These are phyloP conservation scores for Lentinula lateritia DNA, from an alignment of 768 basidiomycete species.

Conservation along the genomic window DNA sequence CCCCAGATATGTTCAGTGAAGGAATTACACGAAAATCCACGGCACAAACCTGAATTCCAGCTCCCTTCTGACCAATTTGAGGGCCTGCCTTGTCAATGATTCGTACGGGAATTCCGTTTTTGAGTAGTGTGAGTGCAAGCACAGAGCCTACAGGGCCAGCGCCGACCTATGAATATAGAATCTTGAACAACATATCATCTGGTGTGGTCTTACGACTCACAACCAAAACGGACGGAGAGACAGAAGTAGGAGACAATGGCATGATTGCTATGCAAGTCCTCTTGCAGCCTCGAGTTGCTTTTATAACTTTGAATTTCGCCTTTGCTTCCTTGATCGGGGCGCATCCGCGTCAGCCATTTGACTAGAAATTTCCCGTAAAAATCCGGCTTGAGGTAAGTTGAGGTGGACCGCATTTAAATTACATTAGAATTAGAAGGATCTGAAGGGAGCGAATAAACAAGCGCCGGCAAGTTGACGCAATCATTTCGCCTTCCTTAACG, in stretches of 20 bases:
- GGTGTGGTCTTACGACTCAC: not conserved
- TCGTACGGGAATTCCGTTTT: slow-evolving; percentile 9
- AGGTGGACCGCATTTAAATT: no score
- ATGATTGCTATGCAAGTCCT: no score
- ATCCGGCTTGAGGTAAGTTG: no score
- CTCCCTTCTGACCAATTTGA: slow-evolving; percentile 6
- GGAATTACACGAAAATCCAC: no score
- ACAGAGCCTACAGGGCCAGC: slow-evolving; percentile 10
- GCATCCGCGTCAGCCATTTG: not conserved
- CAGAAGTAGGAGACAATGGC: not conserved
- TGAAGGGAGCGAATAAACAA: not conserved
- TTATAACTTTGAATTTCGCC: not conserved
- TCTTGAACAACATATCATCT: no score
- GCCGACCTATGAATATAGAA: slow-evolving; percentile 6
- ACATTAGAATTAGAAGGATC: not conserved
- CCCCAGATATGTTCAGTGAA: not conserved
- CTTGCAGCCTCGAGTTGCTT: no score
- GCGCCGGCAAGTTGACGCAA: not conserved
- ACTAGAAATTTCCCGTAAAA: not conserved
- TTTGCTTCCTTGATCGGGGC: no score
- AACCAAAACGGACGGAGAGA: slow-evolving; percentile 2
- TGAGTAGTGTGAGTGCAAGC: slow-evolving; percentile 6
- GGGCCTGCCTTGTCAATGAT: slow-evolving; percentile 7
- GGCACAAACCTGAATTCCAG: slow-evolving; percentile 5
- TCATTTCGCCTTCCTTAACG: not conserved